Percentiles rank a stretch among this genome's conserved stretches.
Conservation (phyloP, 345 rosid species). For the Euphorbia pulcherrima region DNA sequence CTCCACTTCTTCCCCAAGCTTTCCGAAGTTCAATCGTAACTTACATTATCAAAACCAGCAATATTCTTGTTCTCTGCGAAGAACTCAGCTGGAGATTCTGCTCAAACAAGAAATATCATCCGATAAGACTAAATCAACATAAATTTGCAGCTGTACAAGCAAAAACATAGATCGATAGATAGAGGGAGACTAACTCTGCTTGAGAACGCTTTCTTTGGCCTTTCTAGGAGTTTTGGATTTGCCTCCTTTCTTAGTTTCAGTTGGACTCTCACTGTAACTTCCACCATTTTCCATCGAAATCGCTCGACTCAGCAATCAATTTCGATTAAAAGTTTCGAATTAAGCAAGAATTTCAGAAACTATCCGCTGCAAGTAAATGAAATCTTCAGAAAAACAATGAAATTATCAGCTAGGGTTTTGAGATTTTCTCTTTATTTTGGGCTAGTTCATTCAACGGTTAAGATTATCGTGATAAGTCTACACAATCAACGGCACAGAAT, state of each 20-base stretch:
- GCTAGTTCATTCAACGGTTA: neutral
- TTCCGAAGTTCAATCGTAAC: too few species aligned
- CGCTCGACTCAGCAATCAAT: neutral
- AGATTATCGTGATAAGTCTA: neutral
- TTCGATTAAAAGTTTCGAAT: neutral
- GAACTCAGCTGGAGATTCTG: conserved; percentile 98
- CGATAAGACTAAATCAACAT: neutral
- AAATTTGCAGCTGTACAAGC: neutral
- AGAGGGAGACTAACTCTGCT: conserved; percentile 55
- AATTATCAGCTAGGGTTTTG: neutral
- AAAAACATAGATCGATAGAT: conserved; percentile 5
- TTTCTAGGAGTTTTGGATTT: conserved; percentile 52
- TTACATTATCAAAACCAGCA: conserved; percentile 95
- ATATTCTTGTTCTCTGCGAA: conserved; percentile 98
- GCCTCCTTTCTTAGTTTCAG: conserved; percentile 54
- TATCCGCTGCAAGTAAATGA: neutral
- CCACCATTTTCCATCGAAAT: conserved; percentile 40
- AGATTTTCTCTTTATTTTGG: too few species aligned
- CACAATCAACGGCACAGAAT: neutral
- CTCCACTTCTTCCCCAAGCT: too few species aligned
- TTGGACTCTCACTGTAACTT: conserved; percentile 37
- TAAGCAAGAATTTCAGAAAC: neutral
- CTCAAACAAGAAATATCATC: conserved; percentile 16
- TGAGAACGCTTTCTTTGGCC: conserved; percentile 69
- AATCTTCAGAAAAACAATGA: neutral